These are phyloP conservation scores for Microthyrium microscopicum DNA, from an alignment of 2,329 filamentous ascomycete species.

Conservation along the genomic window DNA sequence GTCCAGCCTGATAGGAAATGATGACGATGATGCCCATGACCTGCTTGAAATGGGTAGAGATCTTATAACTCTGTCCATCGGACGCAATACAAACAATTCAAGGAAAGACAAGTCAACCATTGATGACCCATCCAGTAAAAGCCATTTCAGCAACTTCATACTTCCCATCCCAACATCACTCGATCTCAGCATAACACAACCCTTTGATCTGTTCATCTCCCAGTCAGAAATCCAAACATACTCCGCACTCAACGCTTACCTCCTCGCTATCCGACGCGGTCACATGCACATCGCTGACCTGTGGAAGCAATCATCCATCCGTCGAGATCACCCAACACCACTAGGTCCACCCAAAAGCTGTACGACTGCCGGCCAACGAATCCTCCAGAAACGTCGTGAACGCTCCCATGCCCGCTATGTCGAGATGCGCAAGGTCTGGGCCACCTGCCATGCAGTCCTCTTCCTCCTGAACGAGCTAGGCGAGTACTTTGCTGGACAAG, in stretches of 20 bases:
- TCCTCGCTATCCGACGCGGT: conserved; percentile 69
- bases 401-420: conserved; percentile 46
- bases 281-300: conserved; percentile 71
- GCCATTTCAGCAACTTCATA: conserved; percentile 62
- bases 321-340: conserved; percentile 61
- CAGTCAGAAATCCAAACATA: conserved; percentile 62
- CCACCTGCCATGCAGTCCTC: conserved; percentile 68
- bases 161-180: conserved; percentile 62
- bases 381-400: conserved; percentile 44
- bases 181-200: conserved; percentile 55
- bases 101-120: conserved; percentile 18
- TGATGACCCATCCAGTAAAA: conserved; percentile 20
- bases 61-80: conserved; percentile 50
- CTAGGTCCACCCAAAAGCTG: conserved; percentile 47
- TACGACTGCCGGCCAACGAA: conserved; percentile 40
- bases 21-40: conserved; percentile 52
- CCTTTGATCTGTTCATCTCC: conserved; percentile 75
- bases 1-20: conserved; percentile 58
- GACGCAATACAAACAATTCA: conserved; percentile 24
- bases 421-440: conserved; percentile 73
- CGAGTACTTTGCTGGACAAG: conserved; percentile 76
- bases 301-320: conserved; percentile 69
- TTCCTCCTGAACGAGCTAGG: conserved; percentile 83
- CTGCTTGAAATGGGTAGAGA: conserved; percentile 68
- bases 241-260: conserved; percentile 70